Conservation (phyloP, 2,329 filamentous ascomycete genomes). For the Helotiales sp. region DNA sequence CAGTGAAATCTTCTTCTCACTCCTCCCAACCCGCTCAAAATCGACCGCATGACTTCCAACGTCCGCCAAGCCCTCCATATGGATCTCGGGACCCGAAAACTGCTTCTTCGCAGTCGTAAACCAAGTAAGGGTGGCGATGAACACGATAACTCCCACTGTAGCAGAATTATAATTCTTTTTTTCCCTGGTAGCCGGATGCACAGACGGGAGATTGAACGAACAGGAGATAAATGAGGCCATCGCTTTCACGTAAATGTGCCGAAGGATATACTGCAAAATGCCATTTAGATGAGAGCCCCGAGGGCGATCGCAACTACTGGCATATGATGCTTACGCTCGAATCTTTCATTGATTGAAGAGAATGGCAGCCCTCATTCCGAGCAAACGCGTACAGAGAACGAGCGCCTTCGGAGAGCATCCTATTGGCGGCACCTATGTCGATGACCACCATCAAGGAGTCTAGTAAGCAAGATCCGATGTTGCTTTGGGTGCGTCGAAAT, state of each 20-base stretch:
- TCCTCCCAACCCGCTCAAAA: conserved; percentile 22
- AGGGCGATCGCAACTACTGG: conserved; percentile 56
- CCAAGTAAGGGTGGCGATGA: conserved; percentile 57
- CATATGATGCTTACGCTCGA: conserved; percentile 52
- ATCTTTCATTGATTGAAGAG: conserved; percentile 51
- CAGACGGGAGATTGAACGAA: conserved; percentile 61
- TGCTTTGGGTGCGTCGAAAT: conserved; percentile 51
- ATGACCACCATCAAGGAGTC: conserved; percentile 51
- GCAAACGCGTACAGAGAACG: conserved; percentile 53
- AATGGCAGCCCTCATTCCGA: conserved; percentile 59
- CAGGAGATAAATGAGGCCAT: conserved; percentile 57
- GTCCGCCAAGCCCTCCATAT: conserved; percentile 30
- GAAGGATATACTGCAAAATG: conserved; percentile 60
- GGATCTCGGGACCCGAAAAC: conserved; percentile 53
- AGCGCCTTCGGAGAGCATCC: conserved; percentile 45
- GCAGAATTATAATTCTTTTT: conserved; percentile 65
- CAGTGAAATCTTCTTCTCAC: conserved; percentile 10
- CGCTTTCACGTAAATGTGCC: conserved; percentile 60
- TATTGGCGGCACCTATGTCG: conserved; percentile 47
- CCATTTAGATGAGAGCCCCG: conserved; percentile 54
- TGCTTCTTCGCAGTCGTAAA: conserved; percentile 54
- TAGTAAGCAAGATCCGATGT: conserved; percentile 54
- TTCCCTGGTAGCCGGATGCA: conserved; percentile 54
- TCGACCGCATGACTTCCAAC: conserved; percentile 19
- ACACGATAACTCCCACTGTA: conserved; percentile 58